Conservation (phyloP, 257 asterid genomes). For the Henckelia pumila region DNA sequence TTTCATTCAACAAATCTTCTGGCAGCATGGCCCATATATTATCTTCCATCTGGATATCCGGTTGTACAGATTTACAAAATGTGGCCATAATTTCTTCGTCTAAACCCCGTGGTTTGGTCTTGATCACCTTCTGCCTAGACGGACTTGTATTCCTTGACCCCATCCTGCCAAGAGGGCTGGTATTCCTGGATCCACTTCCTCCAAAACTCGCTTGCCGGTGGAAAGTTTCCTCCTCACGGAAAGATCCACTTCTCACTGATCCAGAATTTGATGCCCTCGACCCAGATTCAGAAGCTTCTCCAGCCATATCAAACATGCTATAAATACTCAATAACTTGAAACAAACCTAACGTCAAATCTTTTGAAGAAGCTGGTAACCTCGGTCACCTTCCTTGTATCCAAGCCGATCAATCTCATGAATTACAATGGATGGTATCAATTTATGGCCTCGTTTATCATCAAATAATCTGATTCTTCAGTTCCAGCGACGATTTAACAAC, state of each 20-base stretch:
- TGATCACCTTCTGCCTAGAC: conserved; percentile 69
- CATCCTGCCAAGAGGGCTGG: conserved; percentile 80
- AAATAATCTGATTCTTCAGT: conserved; percentile 13
- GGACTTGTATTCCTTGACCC: conserved; percentile 93
- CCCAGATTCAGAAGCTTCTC: conserved; percentile 63
- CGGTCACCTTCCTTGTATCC: conserved; percentile 10
- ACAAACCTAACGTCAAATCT: conserved; percentile 16
- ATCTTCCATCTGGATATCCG: conserved; percentile 93
- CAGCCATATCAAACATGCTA: conserved; percentile 38
- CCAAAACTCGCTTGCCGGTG: conserved; percentile 65
- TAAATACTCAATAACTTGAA: conserved; percentile 15
- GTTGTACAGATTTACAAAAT: conserved; percentile 57
- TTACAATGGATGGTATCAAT: conserved; percentile 12
- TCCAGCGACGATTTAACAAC: conserved; percentile 5
- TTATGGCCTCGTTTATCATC: conserved; percentile 12
- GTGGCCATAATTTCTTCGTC: conserved; percentile 89
- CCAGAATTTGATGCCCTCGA: conserved; percentile 39
- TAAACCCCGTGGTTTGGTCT: conserved; percentile 93
- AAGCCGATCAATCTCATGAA: not conserved
- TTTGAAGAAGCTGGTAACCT: conserved; percentile 20
- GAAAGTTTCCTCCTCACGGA: conserved; percentile 55
- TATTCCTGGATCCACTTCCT: conserved; percentile 67
- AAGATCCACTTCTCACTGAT: conserved; percentile 50
- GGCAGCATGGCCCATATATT: conserved; percentile 96
- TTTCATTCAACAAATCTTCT: conserved; percentile 85